phyloP scores from a whole-genome alignment of 495 filamentous ascomycete species.

The Tricharina praecox region DNA sequence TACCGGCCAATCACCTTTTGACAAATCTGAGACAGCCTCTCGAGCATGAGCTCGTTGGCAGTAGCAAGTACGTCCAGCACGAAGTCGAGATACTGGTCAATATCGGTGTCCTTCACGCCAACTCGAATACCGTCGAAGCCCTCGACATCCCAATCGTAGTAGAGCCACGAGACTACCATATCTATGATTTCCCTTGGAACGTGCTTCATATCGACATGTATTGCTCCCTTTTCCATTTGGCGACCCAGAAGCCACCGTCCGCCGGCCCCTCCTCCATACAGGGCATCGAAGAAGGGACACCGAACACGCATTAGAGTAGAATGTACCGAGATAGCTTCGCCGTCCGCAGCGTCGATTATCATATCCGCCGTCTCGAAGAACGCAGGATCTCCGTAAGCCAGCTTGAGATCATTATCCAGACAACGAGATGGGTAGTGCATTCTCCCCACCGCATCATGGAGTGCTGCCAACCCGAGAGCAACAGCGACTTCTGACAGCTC shows the following conservation, averaged over 20 bases:
- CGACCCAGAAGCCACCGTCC: constrained; percentile 67
- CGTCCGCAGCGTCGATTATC: constrained; percentile 57
- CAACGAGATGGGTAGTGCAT: constrained; percentile 39
- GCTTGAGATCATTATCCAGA: constrained; percentile 36
- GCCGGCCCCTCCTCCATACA: constrained; percentile 70
- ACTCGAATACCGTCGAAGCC: constrained; percentile 64
- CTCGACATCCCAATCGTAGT: constrained; percentile 63
- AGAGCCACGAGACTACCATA: constrained; percentile 66
- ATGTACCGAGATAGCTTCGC: constrained; percentile 48
- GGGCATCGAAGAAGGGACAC: constrained; percentile 79
- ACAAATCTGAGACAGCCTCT: constrained; percentile 73
- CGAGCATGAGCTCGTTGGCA: constrained; percentile 88
- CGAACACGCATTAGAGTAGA: constrained; percentile 61
- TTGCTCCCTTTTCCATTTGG: constrained; percentile 35
- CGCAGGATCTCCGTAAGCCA: constrained; percentile 43
- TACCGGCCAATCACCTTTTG: constrained; percentile 76
- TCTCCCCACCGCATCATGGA: constrained; percentile 13
- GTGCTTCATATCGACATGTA: constrained; percentile 71
- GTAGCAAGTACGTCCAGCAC: constrained; percentile 83
- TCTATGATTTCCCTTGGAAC: constrained; percentile 53
- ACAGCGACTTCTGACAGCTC: constrained; percentile 14
- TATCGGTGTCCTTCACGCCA: constrained; percentile 45
- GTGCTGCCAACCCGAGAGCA: constrained; percentile 8
- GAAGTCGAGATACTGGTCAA: constrained; percentile 72
- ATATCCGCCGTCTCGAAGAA: constrained; percentile 66